phyloP scores from a whole-genome alignment of 495 filamentous ascomycete species.

The Penicillium crystallinum region DNA sequence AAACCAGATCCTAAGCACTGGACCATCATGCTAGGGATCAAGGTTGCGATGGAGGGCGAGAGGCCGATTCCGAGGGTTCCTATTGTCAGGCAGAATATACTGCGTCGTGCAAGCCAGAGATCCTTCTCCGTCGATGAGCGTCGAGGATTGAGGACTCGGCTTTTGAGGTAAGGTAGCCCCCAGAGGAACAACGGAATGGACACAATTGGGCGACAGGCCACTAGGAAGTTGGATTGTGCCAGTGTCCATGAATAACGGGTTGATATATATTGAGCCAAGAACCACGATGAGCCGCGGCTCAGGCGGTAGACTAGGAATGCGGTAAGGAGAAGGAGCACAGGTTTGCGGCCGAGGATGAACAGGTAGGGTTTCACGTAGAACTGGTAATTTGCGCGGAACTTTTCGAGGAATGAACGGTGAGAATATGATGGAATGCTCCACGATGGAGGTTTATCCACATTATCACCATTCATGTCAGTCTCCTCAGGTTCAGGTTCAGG shows the following conservation, averaged over 20 bases:
- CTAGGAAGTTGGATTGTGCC: slow-evolving; percentile 50
- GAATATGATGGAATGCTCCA: slow-evolving; percentile 20
- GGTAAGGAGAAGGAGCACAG: slow-evolving; percentile 42
- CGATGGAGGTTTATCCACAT: slow-evolving; percentile 9
- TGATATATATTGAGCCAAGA: slow-evolving; percentile 54
- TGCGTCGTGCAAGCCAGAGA: slow-evolving; percentile 45
- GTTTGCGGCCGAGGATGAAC: slow-evolving; percentile 42
- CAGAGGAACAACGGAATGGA: slow-evolving; percentile 48
- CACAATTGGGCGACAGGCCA: slow-evolving; percentile 45
- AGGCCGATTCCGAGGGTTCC: slow-evolving; percentile 46
- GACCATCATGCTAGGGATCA: slow-evolving; percentile 43
- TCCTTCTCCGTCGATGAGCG: slow-evolving; percentile 42
- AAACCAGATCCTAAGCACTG: slow-evolving; percentile 47
- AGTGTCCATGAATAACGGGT: slow-evolving; percentile 52
- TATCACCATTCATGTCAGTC: slow-evolving; percentile 14
- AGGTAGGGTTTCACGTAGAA: slow-evolving; percentile 34
- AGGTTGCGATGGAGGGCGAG: slow-evolving; percentile 31
- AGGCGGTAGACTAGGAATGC: slow-evolving; percentile 50
- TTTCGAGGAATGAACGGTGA: slow-evolving; percentile 15
- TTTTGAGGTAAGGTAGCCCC: slow-evolving; percentile 39
- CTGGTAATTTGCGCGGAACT: slow-evolving; percentile 11
- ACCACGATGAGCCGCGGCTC: slow-evolving; percentile 45
- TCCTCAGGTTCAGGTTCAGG: slow-evolving; percentile 13
- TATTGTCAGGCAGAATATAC: slow-evolving; percentile 40
- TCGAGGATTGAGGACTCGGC: slow-evolving; percentile 9